phyloP scores from a whole-genome alignment of 2,329 filamentous ascomycete genomes.

The Didymella keratinophila region DNA sequence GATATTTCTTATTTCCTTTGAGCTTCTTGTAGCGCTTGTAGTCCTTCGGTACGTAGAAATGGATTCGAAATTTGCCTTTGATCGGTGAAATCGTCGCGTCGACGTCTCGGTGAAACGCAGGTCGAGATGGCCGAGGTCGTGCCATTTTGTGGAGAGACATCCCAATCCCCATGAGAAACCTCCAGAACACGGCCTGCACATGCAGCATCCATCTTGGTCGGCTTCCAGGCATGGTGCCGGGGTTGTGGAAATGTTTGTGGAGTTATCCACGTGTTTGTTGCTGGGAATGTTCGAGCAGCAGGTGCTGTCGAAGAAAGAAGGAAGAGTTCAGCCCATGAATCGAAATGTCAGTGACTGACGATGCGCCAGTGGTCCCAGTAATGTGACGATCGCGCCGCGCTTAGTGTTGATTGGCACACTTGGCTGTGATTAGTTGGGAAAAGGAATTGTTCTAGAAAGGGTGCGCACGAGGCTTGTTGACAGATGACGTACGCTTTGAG shows the following conservation, averaged over 20 bases:
- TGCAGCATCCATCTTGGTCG: slow-evolving; percentile 67
- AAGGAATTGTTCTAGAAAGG: slow-evolving; percentile 17
- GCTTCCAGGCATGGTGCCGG: slow-evolving; percentile 32
- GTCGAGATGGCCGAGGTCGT: slow-evolving; percentile 66
- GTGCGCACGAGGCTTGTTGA: not conserved
- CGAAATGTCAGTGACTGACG: slow-evolving; percentile 7
- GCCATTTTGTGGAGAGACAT: slow-evolving; percentile 73
- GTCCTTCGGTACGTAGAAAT: slow-evolving; percentile 68
- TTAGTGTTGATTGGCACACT: slow-evolving; percentile 12
- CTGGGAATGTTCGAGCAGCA: slow-evolving; percentile 3
- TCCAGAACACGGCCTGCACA: slow-evolving; percentile 70
- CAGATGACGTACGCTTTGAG: slow-evolving; percentile 18
- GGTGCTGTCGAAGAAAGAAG: slow-evolving; percentile 10
- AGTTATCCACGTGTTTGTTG: not conserved
- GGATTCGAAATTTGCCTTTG: slow-evolving; percentile 60
- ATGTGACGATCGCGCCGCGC: slow-evolving; percentile 10
- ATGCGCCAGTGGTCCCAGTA: slow-evolving; percentile 9
- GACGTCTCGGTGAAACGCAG: slow-evolving; percentile 66
- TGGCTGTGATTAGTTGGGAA: slow-evolving; percentile 9
- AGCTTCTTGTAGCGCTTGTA: slow-evolving; percentile 55
- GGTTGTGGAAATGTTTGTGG: not conserved
- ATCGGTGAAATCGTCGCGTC: slow-evolving; percentile 57
- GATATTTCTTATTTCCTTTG: slow-evolving; percentile 57
- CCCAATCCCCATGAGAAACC: slow-evolving; percentile 71
- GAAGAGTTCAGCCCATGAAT: slow-evolving; percentile 6